These are phyloP conservation scores for Sicyos edulis DNA, from an alignment of 306 rosid genomes.

Conservation along the genomic window DNA sequence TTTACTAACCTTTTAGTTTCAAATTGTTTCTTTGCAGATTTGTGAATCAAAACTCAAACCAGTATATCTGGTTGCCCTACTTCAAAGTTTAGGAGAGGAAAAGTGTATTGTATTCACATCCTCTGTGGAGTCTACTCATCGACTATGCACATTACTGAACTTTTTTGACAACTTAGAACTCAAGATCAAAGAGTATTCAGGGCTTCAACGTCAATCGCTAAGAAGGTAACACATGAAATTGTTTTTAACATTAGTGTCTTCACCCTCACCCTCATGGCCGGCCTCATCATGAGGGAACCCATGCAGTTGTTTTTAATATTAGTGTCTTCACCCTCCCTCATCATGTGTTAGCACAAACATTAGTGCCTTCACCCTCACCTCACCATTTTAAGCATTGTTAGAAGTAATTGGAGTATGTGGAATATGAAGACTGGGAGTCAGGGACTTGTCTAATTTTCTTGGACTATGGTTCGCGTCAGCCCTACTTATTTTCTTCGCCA, in stretches of 20 bases:
- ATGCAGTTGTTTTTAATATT: not conserved
- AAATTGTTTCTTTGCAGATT: slow-evolving; percentile 37
- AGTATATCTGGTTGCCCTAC: slow-evolving; percentile 70
- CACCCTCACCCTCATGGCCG: not conserved
- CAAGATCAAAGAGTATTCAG: slow-evolving; percentile 76
- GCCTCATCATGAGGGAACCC: slow-evolving; percentile 38
- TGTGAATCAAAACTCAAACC: slow-evolving; percentile 79
- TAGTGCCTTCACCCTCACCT: not conserved
- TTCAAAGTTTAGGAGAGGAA: slow-evolving; percentile 65
- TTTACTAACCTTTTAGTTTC: slow-evolving; percentile 7
- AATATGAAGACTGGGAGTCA: not conserved
- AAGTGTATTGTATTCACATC: slow-evolving; percentile 84
- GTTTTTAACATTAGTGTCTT: slow-evolving; percentile 9
- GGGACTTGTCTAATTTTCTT: not conserved
- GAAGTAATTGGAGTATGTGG: not conserved
- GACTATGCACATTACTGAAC: slow-evolving; percentile 68
- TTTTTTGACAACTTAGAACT: slow-evolving; percentile 55
- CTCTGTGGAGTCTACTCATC: slow-evolving; percentile 87
- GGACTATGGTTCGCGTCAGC: not conserved
- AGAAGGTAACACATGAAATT: slow-evolving; percentile 46
- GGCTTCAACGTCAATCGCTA: slow-evolving; percentile 75
- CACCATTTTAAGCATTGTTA: not conserved
- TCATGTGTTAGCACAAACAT: slow-evolving; percentile 30
- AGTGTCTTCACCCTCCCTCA: not conserved
- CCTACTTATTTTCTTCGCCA: not conserved